Evolutionary conservation across 2,329 filamentous ascomycete species (phyloP).

Genomic region (Diaporthe citriasiana): DNA sequence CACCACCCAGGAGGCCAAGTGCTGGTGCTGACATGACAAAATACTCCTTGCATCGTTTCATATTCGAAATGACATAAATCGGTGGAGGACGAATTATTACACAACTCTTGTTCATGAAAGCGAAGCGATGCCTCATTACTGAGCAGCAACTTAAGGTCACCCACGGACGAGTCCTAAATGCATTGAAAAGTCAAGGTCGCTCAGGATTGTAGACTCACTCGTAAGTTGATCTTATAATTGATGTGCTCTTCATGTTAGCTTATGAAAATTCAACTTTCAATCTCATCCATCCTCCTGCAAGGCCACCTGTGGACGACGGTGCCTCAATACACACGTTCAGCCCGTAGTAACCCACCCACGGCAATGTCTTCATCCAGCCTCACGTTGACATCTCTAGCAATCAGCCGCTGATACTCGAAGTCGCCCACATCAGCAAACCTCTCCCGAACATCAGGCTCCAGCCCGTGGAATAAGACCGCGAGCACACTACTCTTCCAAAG

Average conservation of each 20-base stretch:
- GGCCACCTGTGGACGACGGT: background rate
- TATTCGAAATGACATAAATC: background rate
- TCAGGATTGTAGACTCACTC: too few species aligned
- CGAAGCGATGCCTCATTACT: too few species aligned
- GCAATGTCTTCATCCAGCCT: slow-evolving; percentile 45
- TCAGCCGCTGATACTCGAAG: slow-evolving; percentile 46
- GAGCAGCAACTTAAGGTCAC: too few species aligned
- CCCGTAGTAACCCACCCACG: slow-evolving; percentile 1
- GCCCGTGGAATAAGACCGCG: slow-evolving; percentile 53
- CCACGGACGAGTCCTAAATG: too few species aligned
- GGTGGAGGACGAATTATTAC: too few species aligned
- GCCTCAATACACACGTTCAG: slow-evolving; percentile 14
- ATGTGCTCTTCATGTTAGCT: background rate
- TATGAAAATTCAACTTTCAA: background rate
- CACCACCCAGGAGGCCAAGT: background rate
- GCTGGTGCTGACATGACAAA: background rate
- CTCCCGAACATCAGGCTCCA: slow-evolving; percentile 49
- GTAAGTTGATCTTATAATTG: background rate
- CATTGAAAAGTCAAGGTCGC: too few species aligned
- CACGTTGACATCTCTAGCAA: slow-evolving; percentile 48
- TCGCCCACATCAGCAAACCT: slow-evolving; percentile 45
- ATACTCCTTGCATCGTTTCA: background rate
- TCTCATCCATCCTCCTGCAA: background rate
- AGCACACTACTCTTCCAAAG: slow-evolving; percentile 55
- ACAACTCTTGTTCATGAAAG: too few species aligned